These are phyloP conservation scores for Earliella scabrosa DNA, from an alignment of 1,284 basidiomycete species.

Conservation along the genomic window DNA sequence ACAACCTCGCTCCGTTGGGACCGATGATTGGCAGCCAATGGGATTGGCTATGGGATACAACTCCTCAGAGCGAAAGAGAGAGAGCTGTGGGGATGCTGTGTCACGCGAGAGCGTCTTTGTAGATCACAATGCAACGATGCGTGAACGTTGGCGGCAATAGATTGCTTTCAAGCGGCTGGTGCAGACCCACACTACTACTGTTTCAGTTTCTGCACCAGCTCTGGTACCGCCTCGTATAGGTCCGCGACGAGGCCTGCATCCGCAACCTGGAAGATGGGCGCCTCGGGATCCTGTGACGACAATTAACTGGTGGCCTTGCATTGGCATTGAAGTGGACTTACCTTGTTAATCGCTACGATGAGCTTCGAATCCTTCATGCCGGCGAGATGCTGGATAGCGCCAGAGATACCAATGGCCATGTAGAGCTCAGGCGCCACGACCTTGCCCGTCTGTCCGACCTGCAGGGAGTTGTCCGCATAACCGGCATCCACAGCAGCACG, in stretches of 20 bases:
- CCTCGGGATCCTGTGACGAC: conserved; percentile 85
- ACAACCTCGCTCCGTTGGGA: conserved; percentile 25
- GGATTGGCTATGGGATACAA: conserved; percentile 31
- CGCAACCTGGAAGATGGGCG: conserved; percentile 99
- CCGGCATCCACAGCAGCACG: conserved; percentile 98
- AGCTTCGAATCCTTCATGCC: conserved; percentile 99
- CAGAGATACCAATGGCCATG: conserved; percentile 96
- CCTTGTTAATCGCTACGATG: conserved; percentile 99
- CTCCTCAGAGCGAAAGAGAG: conserved; percentile 26
- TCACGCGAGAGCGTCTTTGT: background rate
- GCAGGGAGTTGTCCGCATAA: conserved; percentile 97
- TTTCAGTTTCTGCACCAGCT: conserved; percentile 86
- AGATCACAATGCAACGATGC: no score
- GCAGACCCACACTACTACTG: no score
- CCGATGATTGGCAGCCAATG: conserved; percentile 30
- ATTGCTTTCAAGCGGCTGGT: no score
- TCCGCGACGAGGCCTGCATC: conserved; percentile 95
- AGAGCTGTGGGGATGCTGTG: conserved; percentile 16
- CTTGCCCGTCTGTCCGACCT: conserved; percentile 99
- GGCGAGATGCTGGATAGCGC: conserved; percentile 98
- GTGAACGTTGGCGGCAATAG: no score
- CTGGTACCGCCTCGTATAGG: conserved; percentile 87
- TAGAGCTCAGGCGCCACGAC: conserved; percentile 95
- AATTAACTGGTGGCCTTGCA: no score
- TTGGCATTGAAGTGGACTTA: conserved; percentile 36